A percentile compares a stretch with the other conserved stretches of the same genome.
phyloP scores from a whole-genome alignment of 23 red algal species.

The Gracilaria domingensis region DNA sequence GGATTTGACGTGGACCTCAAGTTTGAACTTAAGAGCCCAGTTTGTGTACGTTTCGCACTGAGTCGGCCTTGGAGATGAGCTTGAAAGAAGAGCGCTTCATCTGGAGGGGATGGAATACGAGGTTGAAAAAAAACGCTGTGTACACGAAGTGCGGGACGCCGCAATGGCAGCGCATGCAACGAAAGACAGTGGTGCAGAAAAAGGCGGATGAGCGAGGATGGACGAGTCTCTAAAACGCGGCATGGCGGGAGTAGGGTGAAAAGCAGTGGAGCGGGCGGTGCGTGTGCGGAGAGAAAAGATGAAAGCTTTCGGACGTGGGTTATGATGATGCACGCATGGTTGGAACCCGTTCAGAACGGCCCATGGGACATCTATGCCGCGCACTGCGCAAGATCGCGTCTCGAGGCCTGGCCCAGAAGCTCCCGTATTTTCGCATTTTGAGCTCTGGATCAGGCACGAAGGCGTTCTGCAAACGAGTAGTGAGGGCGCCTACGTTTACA shows the following conservation, averaged over 20 bases:
- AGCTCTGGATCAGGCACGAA: too few relatives aligned
- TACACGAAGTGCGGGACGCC: not conserved
- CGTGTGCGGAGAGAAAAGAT: not conserved
- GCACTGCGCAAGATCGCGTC: not conserved
- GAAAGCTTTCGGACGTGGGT: not conserved
- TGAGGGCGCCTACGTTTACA: not conserved
- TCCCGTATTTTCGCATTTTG: not conserved
- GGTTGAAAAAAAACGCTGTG: not conserved
- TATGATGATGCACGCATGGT: constrained; percentile 30
- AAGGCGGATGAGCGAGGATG: not conserved
- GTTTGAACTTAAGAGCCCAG: constrained; percentile 48
- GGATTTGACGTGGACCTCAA: constrained; percentile 62
- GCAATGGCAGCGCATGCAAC: not conserved
- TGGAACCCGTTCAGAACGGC: constrained; percentile 22
- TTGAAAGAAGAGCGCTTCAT: constrained; percentile 82
- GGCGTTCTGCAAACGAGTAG: not conserved
- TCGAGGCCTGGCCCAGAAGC: not conserved
- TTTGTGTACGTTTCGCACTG: constrained; percentile 74
- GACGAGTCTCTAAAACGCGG: too few relatives aligned
- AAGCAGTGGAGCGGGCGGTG: not conserved
- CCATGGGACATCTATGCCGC: not conserved
- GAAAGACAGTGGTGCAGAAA: not conserved
- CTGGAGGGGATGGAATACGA: not conserved
- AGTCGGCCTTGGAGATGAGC: constrained; percentile 77
- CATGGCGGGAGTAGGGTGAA: not conserved